Evolutionary conservation across 805 yeast species (phyloP), one percentile per base, ranked within the genome.

Genomic region (Candida loeiensis): DNA sequence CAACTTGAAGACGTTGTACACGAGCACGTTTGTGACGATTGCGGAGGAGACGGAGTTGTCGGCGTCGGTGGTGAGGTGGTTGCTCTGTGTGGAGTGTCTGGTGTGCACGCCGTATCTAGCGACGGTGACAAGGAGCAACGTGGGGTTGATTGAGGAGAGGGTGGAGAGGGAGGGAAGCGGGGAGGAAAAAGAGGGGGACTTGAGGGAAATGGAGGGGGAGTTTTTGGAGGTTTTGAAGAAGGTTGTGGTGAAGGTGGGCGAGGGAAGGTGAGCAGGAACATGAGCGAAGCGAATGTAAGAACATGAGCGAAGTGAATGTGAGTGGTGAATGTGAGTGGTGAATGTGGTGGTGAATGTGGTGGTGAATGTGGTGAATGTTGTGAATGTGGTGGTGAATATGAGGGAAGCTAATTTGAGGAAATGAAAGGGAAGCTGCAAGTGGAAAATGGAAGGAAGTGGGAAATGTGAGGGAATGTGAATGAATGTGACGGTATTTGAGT

Each of bases 11-110:
- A 9, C 33, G 11, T 30, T 30, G 21, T 30, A 29, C 12, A 29
- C 31, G 12, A 28, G 21, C 17, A 9, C n/a, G 5, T 20, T 16
- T 13, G 18, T 14, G 12, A 20, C 25, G 31, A 21, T 12, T 40
- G 4, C 18, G 4, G 21, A 29, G 19, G 20, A 25, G 7, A 18
- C 17, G 6, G 30, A n/a, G 18, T 16, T 29, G 14, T n/a, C 32
- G 3, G 14, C 11, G 2, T 19, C 29, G 11, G 4, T 48, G 16
- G 35, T 48, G 13, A 22, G 29, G 18, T 51, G 55, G 55, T 49
- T 51, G 16, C 26, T 51, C 13, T 25, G 31, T 17, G 40, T 48
- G 2, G 30, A 40, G 24, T 46, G 55, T 29, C 13, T 36, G 6
- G 25, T 36, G 3, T 11, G n/a, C 5, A 39, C 48, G 33, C 51